Evolutionary conservation across 257 asterid species (phyloP).

Genomic region (Solanum raphanifolium): DNA sequence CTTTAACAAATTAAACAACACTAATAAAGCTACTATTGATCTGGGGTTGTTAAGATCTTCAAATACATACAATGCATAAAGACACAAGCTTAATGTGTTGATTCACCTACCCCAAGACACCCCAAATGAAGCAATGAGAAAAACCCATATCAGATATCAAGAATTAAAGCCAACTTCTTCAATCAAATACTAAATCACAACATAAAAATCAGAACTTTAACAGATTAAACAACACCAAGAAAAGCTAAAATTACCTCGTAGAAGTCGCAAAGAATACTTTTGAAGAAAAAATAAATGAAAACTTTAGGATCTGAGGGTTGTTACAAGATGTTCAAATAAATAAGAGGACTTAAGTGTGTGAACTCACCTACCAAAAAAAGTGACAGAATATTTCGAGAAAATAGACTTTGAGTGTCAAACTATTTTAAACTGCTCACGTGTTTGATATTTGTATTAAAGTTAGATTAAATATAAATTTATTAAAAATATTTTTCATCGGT

Average conservation of each 20-base stretch:
- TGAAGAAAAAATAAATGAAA: background rate
- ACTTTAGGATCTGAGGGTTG: background rate
- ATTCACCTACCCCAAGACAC: background rate
- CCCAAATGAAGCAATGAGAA: background rate
- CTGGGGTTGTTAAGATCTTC: background rate
- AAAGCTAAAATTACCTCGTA: slow-evolving; percentile 10
- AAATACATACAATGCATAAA: background rate
- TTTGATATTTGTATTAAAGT: background rate
- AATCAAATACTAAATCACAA: background rate
- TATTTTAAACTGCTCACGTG: background rate
- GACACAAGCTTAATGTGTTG: background rate
- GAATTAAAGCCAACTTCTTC: background rate
- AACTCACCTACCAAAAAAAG: background rate
- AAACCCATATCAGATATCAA: background rate
- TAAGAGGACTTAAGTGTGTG: background rate
- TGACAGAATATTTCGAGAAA: background rate
- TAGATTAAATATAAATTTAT: background rate
- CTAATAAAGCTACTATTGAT: background rate
- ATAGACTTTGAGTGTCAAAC: background rate
- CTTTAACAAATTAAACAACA: background rate
- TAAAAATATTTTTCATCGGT: too few species aligned
- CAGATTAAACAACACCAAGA: background rate
- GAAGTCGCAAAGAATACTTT: background rate
- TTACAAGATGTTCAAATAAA: background rate
- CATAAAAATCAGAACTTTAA: background rate